Conservation (phyloP, 148 eudicot genomes). For the Rhododendron ovatum region DNA sequence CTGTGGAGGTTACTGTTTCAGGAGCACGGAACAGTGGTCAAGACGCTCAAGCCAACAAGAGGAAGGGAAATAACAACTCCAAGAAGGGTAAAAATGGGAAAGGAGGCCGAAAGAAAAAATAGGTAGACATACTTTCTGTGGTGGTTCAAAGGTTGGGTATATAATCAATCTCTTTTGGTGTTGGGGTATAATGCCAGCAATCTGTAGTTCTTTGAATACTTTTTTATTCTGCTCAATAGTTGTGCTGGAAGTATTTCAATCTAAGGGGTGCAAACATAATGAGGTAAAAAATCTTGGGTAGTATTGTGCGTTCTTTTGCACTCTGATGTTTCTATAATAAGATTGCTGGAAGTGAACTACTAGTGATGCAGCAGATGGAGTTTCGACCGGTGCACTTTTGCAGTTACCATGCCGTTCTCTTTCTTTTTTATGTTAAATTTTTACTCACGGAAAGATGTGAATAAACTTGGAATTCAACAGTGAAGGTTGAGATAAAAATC, state of each 20-base stretch:
- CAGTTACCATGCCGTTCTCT: not conserved
- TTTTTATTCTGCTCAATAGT: too few species aligned
- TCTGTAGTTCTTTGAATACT: not conserved
- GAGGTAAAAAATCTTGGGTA: too few species aligned
- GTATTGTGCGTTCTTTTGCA: not conserved
- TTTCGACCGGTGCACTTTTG: not conserved
- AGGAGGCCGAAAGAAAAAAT: slow-evolving; percentile 9
- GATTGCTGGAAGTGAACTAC: not conserved
- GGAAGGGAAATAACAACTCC: slow-evolving; percentile 12
- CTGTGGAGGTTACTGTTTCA: not conserved
- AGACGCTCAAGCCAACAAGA: not conserved
- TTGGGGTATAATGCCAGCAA: not conserved
- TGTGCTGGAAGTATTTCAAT: too few species aligned
- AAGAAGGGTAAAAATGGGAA: slow-evolving; percentile 9
- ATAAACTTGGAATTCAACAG: too few species aligned
- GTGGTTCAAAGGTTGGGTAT: not conserved
- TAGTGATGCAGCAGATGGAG: not conserved
- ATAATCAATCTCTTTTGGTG: not conserved
- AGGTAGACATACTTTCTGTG: not conserved
- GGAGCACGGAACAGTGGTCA: not conserved
- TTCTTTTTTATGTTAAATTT: too few species aligned
- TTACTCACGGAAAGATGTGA: too few species aligned
- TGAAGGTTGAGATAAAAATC: too few species aligned
- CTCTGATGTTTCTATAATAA: not conserved
- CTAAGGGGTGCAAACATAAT: too few species aligned